phyloP scores from a whole-genome alignment of 768 basidiomycete species.

The Suillus paluster region DNA sequence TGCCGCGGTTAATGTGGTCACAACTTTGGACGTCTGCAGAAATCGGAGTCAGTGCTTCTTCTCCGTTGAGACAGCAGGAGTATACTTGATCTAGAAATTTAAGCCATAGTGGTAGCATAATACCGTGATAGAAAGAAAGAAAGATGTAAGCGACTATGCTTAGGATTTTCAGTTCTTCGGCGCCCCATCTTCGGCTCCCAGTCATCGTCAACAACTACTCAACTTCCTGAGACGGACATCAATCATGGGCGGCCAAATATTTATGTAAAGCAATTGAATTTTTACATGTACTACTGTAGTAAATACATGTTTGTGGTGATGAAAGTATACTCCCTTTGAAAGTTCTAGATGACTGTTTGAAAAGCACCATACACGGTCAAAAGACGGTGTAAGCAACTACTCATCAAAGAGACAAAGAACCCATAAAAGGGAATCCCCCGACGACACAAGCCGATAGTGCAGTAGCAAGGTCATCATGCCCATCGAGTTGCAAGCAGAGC shows the following conservation, averaged over 20 bases:
- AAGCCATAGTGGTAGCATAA: slow-evolving; percentile 26
- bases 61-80: neutral
- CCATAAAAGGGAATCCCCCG: neutral
- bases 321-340: too few relatives aligned
- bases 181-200: too few relatives aligned
- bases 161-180: too few relatives aligned
- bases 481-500: slow-evolving; percentile 40
- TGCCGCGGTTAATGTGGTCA: slow-evolving; percentile 53
- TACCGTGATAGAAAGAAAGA: neutral
- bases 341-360: slow-evolving; percentile 1
- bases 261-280: too few relatives aligned
- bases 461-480: slow-evolving; percentile 37
- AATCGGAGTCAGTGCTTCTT: neutral
- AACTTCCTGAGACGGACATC: too few relatives aligned
- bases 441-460: slow-evolving; percentile 50
- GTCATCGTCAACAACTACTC: too few relatives aligned
- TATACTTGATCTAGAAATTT: slow-evolving; percentile 38
- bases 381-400: neutral
- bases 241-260: too few relatives aligned
- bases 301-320: too few relatives aligned
- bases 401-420: neutral
- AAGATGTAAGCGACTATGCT: neutral
- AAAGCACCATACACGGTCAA: neutral
- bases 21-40: slow-evolving; percentile 59
- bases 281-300: too few relatives aligned